Conservation (phyloP, 2,329 filamentous ascomycete species). For the Penicillium sp. region DNA sequence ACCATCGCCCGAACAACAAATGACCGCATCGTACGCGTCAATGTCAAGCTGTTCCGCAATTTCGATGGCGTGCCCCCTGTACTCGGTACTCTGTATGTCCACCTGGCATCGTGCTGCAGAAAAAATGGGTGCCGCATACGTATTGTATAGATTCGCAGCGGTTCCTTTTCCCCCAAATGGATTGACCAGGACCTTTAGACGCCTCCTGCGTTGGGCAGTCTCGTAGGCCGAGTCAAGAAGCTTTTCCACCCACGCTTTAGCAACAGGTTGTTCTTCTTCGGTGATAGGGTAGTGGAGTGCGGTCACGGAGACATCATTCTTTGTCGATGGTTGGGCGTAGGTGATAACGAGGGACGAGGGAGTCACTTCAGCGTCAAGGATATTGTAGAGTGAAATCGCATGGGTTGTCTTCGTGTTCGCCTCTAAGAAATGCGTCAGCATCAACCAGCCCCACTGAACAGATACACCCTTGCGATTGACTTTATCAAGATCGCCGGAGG, state of each 20-base stretch:
- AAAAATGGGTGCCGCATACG: slow-evolving; percentile 79
- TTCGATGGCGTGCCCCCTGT: slow-evolving; percentile 76
- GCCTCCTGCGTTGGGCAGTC: slow-evolving; percentile 68
- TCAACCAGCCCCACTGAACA: slow-evolving; percentile 9
- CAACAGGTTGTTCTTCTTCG: slow-evolving; percentile 54
- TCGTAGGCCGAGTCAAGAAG: slow-evolving; percentile 75
- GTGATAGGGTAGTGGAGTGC: slow-evolving; percentile 66
- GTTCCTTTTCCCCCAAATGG: slow-evolving; percentile 84
- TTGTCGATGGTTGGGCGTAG: slow-evolving; percentile 67
- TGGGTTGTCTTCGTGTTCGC: slow-evolving; percentile 52
- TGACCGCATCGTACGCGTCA: slow-evolving; percentile 79
- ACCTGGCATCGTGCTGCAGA: slow-evolving; percentile 77
- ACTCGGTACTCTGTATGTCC: slow-evolving; percentile 72
- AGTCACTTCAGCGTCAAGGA: slow-evolving; percentile 77
- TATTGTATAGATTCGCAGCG: slow-evolving; percentile 73
- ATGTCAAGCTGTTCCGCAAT: slow-evolving; percentile 77
- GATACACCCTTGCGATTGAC: slow-evolving; percentile 11
- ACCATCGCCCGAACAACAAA: slow-evolving; percentile 90
- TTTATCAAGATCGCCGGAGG: slow-evolving; percentile 13
- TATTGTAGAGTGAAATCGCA: slow-evolving; percentile 76
- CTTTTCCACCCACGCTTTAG: slow-evolving; percentile 64
- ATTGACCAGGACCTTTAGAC: slow-evolving; percentile 88
- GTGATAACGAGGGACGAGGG: slow-evolving; percentile 68
- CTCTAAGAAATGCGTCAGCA: slow-evolving; percentile 31
- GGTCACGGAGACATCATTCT: slow-evolving; percentile 63